A percentile compares a stretch with the other conserved stretches of the same genome.
Conservation (phyloP, 2,329 filamentous ascomycete genomes). For the Herpotrichia juniperi region DNA sequence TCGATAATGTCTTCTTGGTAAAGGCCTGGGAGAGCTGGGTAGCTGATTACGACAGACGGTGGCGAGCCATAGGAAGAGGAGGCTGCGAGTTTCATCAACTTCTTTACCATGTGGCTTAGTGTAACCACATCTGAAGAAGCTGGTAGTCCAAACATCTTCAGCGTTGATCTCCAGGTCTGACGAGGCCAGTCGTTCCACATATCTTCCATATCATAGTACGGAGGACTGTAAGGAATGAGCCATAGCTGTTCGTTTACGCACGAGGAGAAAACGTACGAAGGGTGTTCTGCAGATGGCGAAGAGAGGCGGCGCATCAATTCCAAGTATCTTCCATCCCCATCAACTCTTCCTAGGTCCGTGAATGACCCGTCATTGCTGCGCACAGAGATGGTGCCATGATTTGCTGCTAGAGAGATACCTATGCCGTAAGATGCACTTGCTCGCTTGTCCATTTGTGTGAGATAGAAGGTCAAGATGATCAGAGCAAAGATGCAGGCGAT, state of each 20-base stretch:
- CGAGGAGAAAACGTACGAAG: constrained; percentile 3
- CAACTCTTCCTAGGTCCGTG: constrained; percentile 4
- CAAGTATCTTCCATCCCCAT: constrained; percentile 7
- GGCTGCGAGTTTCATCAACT: constrained; percentile 3
- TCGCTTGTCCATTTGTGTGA: too few species aligned
- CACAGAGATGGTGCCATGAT: constrained; percentile 9
- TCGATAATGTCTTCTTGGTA: constrained; percentile 13
- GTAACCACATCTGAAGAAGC: constrained; percentile 13
- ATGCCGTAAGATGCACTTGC: not conserved
- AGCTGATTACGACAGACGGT: constrained; percentile 10
- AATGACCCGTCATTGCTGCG: constrained; percentile 13
- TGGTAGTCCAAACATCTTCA: constrained; percentile 5
- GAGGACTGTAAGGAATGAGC: constrained; percentile 3
- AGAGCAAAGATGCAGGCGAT: too few species aligned
- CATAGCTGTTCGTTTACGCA: not conserved
- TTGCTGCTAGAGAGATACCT: constrained; percentile 9
- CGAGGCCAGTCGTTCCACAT: constrained; percentile 12
- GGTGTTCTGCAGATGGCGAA: not conserved
- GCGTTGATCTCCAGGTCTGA: constrained; percentile 5
- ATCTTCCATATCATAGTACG: constrained; percentile 11
- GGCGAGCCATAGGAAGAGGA: too few species aligned
- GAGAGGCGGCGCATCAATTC: constrained; percentile 9
- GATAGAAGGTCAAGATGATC: too few species aligned
- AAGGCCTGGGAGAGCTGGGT: constrained; percentile 7
- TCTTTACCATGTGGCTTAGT: constrained; percentile 2